These are phyloP conservation scores for Pyrenopolyporus hunteri DNA, from an alignment of 495 filamentous ascomycete genomes.

Conservation along the genomic window DNA sequence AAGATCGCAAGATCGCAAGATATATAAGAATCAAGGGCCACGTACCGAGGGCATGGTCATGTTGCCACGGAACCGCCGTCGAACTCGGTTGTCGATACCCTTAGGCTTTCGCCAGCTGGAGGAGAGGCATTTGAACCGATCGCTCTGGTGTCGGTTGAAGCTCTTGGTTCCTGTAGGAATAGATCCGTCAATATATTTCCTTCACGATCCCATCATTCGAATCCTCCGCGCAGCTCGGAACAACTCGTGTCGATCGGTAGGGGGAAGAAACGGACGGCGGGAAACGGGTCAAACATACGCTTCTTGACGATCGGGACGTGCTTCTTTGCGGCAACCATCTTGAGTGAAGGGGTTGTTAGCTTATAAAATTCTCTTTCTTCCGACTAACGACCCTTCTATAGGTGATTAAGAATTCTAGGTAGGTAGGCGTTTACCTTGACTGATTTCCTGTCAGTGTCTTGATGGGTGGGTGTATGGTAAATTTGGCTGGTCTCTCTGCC, in stretches of 20 bases:
- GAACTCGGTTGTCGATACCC: conserved; percentile 87
- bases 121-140: conserved; percentile 89
- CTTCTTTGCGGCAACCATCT: conserved; percentile 99
- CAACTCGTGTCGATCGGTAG: conserved; percentile 10
- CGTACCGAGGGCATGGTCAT: conserved; percentile 98
- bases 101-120: conserved; percentile 97
- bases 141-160: conserved; percentile 96
- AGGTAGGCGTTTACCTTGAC: conserved; percentile 61
- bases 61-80: conserved; percentile 69
- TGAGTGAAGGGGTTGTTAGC: conserved; percentile 42
- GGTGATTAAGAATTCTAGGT: too few relatives aligned
- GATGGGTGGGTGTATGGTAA: conserved; percentile 48
- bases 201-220: conserved; percentile 22
- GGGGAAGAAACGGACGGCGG: neutral
- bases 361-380: conserved; percentile 18
- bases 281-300: conserved; percentile 68
- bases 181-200: conserved; percentile 42
- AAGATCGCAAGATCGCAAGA: neutral
- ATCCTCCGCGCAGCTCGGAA: neutral
- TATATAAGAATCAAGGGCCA: conserved; percentile 34
- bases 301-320: conserved; percentile 99
- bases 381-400: neutral
- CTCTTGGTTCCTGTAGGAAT: conserved; percentile 73
- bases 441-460: conserved; percentile 50
- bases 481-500: conserved; percentile 42